Base-by-base conservation (phyloP, 768 basidiomycete species). In the Favolaschia claudopus region DNA sequence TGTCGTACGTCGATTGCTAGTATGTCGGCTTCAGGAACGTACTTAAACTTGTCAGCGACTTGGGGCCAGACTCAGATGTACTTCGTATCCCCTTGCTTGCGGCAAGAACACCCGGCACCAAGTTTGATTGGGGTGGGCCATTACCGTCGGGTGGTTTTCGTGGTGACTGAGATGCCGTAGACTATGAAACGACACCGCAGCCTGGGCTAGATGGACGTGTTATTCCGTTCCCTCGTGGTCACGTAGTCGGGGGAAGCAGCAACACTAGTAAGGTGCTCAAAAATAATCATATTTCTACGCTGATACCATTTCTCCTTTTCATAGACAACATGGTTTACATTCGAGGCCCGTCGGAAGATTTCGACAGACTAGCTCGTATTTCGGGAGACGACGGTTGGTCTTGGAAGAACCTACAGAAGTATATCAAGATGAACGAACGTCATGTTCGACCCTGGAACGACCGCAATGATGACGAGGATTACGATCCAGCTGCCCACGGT, bases 371-470 rank as follows among this genome's bases (percentile, higher is more conserved):
- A 1, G 68, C 68, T 6, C 22, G 5, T 6, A 38, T 63, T 19
- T 62, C 67, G 7, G 63, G 60, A 4, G 68, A 69, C 48, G 15
- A 17, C 2, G 67, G 68, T 8, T 69, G 68, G 68, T 66, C 67
- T n/a, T 69, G 68, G 68, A 33, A 62, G 5, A 59, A 28, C 22
- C 34, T 69, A 2, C 32, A 55, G 38, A 31, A 46, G 24, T 68
- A 63, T 34, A 59, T 61, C 13, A 32, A 31, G 17, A 63, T 54
- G 47, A 65, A 64, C 43, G 72, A 74, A 55, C 31, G 46, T 14
- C 62, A 63, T 14, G 42, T 50, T 6, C 39, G 60, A 13, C 67
- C 72, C 3, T 67, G 62, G 32, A 69, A 72, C 53, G 37, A 58
- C 40, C 60, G 68, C 56, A 58, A 66, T 53, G 65, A 62, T 43